A percentile compares a stretch with the other conserved stretches of the same genome.
Evolutionary conservation across 306 rosid species (phyloP).

Genomic region (Trifolium subterraneum): DNA sequence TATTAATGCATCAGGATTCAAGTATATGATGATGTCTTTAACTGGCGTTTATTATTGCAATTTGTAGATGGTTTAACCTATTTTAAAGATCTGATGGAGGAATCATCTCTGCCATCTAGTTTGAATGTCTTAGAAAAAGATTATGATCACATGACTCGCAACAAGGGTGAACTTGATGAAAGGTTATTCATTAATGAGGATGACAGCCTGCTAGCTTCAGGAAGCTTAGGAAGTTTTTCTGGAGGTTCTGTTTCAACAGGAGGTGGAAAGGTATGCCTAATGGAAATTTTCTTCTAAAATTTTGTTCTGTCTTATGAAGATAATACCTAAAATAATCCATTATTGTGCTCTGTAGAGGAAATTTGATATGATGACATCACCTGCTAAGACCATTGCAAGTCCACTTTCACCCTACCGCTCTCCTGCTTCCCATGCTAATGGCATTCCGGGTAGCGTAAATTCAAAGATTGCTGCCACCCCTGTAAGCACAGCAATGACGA

Average conservation of each 20-base stretch:
- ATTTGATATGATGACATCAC: constrained; percentile 76
- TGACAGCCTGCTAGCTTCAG: constrained; percentile 87
- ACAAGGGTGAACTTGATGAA: constrained; percentile 87
- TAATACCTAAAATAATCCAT: constrained; percentile 31
- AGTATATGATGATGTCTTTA: constrained; percentile 6
- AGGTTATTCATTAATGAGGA: constrained; percentile 84
- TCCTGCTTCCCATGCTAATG: constrained; percentile 73
- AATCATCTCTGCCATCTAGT: constrained; percentile 62
- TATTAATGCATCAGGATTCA: constrained; percentile 14
- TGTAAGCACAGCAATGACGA: constrained; percentile 98
- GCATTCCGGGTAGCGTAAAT: constrained; percentile 53
- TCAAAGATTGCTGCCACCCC: constrained; percentile 88
- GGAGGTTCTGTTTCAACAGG: constrained; percentile 63
- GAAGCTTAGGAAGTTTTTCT: constrained; percentile 72
- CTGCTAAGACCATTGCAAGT: constrained; percentile 73
- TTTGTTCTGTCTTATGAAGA: not conserved
- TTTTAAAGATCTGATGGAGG: constrained; percentile 84
- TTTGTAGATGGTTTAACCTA: constrained; percentile 82
- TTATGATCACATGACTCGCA: constrained; percentile 65
- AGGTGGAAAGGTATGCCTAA: constrained; percentile 77
- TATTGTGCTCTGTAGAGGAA: constrained; percentile 67
- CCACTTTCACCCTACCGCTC: constrained; percentile 92
- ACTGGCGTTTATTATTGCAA: constrained; percentile 30
- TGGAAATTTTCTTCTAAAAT: constrained; percentile 16
- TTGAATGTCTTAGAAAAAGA: constrained; percentile 78